Percentiles rank a stretch among this genome's conserved stretches.
phyloP scores from a whole-genome alignment of 108 stramenopile genomes.

The Schizochytrium sp. region DNA sequence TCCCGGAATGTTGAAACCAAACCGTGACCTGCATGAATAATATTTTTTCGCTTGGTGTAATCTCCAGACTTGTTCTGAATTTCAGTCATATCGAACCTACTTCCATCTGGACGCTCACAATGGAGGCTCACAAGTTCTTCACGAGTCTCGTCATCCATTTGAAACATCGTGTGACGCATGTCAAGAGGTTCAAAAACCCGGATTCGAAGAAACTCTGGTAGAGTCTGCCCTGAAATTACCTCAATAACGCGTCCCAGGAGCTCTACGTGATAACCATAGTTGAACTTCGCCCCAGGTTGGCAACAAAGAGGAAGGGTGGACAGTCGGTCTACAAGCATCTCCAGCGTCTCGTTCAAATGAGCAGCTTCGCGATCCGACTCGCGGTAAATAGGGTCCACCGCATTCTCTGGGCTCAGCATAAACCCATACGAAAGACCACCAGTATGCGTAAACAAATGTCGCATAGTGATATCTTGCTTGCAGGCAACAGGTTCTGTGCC shows the following conservation, averaged over 20 bases:
- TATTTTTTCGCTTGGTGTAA: not conserved
- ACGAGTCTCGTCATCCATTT: not conserved
- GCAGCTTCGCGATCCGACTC: constrained; percentile 19
- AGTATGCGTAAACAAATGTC: constrained; percentile 59
- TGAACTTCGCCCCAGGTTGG: constrained; percentile 62
- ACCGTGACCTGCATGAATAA: constrained; percentile 61
- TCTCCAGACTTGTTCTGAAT: constrained; percentile 26
- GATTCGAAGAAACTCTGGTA: constrained; percentile 60
- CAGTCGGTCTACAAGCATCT: constrained; percentile 53
- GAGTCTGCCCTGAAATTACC: constrained; percentile 57
- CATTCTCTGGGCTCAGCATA: constrained; percentile 15
- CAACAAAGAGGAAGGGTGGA: constrained; percentile 57
- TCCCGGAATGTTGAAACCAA: constrained; percentile 64
- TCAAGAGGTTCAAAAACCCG: constrained; percentile 61
- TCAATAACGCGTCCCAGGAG: constrained; percentile 63
- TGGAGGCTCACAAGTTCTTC: constrained; percentile 59
- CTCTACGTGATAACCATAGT: constrained; percentile 62
- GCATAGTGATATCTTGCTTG: not conserved
- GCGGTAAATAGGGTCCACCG: not conserved
- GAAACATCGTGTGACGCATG: constrained; percentile 65
- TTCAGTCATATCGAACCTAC: constrained; percentile 52
- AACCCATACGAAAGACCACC: constrained; percentile 64
- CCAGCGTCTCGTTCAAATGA: constrained; percentile 3
- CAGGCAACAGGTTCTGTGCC: constrained; percentile 50
- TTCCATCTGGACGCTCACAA: not conserved